Percentiles rank a stretch among this genome's conserved stretches.
Evolutionary conservation across 108 stramenopile genomes (phyloP).

Genomic region (Skeletonema costatum): DNA sequence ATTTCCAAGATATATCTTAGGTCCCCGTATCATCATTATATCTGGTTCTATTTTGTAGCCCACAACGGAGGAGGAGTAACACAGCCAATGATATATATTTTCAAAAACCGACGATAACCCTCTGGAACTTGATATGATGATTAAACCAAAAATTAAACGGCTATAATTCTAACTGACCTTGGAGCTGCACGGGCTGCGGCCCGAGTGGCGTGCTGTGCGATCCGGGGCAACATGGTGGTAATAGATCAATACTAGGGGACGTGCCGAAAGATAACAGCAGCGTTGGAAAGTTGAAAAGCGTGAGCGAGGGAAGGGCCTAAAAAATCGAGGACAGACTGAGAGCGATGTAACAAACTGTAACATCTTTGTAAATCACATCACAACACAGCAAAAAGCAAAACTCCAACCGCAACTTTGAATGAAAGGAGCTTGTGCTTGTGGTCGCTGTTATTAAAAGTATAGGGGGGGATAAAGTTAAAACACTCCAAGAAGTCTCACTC

Average conservation of each 20-base stretch:
- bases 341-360: no score
- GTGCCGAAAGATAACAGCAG: background rate
- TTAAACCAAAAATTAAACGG: no score
- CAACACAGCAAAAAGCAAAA: no score
- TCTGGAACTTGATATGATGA: no score
- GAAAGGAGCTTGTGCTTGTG: no score
- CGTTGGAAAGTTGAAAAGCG: background rate
- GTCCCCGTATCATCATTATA: background rate
- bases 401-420: no score
- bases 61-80: background rate
- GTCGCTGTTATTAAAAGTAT: no score
- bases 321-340: no score
- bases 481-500: no score
- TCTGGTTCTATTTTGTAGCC: background rate
- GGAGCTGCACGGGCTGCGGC: conserved; percentile 41
- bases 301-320: background rate
- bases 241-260: background rate
- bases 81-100: background rate
- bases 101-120: background rate
- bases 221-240: background rate
- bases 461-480: no score
- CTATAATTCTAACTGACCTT: conserved; percentile 12
- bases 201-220: conserved; percentile 41
- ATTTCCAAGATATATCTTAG: background rate
- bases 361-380: no score